phyloP scores from a whole-genome alignment of 345 rosid species.

The Brassica juncea region DNA sequence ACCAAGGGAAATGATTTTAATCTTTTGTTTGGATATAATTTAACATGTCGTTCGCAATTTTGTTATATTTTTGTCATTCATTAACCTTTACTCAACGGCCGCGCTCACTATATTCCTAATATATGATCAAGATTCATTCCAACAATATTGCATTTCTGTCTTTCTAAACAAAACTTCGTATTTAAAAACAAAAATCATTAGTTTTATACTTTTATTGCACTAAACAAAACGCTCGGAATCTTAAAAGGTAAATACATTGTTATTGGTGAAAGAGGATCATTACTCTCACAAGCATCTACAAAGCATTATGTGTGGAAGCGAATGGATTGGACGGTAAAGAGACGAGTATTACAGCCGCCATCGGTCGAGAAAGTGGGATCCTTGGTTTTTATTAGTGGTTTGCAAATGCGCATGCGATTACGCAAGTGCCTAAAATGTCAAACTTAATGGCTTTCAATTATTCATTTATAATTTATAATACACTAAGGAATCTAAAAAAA shows the following conservation, averaged over 20 bases:
- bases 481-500: conserved; percentile 29
- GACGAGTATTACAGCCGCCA: conserved; percentile 14
- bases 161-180: neutral
- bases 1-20: neutral
- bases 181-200: neutral
- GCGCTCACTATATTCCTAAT: neutral
- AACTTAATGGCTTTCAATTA: conserved; percentile 39
- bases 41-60: neutral
- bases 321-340: conserved; percentile 36
- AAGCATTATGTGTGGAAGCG: conserved; percentile 27
- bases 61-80: neutral
- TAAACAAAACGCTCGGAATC: neutral
- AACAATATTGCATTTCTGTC: neutral
- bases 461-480: neutral
- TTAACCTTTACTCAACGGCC: neutral
- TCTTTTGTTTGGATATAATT: neutral
- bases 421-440: conserved; percentile 25
- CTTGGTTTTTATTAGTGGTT: conserved; percentile 32
- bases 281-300: neutral
- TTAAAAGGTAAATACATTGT: neutral
- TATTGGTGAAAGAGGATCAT: neutral
- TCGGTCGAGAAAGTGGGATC: conserved; percentile 29
- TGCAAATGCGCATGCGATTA: conserved; percentile 35
- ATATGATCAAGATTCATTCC: neutral
- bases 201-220: conserved; percentile 4